A percentile compares a stretch with the other conserved stretches of the same genome.
Conservation (phyloP, 805 yeast genomes). For the Debaryomyces maramus region DNA sequence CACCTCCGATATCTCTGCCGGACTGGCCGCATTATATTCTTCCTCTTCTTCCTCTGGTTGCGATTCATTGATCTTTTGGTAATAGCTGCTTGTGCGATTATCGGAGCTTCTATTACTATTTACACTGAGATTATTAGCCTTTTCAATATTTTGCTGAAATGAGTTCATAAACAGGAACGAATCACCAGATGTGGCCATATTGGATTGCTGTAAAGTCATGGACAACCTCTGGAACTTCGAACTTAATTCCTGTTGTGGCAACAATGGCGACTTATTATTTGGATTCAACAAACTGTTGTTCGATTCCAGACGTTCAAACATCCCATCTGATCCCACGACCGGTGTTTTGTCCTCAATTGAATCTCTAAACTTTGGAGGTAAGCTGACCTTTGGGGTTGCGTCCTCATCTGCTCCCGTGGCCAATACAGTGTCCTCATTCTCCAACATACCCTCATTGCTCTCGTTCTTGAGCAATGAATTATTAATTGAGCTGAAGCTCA, state of each 20-base stretch:
- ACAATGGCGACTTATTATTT: constrained; percentile 1
- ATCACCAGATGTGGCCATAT: constrained; percentile 34
- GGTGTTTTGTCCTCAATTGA: constrained; percentile 34
- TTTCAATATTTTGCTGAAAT: constrained; percentile 40
- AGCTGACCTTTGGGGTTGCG: constrained; percentile 30
- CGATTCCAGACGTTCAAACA: constrained; percentile 1
- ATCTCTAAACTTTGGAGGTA: constrained; percentile 8
- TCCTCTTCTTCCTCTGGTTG: constrained; percentile 13
- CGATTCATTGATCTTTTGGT: constrained; percentile 30
- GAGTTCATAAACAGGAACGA: constrained; percentile 38
- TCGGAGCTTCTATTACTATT: not conserved
- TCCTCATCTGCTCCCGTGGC: constrained; percentile 20
- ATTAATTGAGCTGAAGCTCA: constrained; percentile 37
- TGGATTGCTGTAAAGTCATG: constrained; percentile 32
- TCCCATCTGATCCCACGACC: constrained; percentile 11
- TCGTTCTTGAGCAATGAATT: constrained; percentile 28
- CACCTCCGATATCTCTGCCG: constrained; percentile 17
- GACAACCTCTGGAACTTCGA: constrained; percentile 39
- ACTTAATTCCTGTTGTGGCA: constrained; percentile 37
- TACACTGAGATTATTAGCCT: constrained; percentile 17
- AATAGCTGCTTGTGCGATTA: constrained; percentile 15
- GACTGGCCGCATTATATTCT: constrained; percentile 5
- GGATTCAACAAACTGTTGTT: constrained; percentile 3
- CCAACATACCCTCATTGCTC: constrained; percentile 7
- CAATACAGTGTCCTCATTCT: not conserved